phyloP scores from a whole-genome alignment of 352 stramenopile genomes.

The Phytophthora colocasiae region DNA sequence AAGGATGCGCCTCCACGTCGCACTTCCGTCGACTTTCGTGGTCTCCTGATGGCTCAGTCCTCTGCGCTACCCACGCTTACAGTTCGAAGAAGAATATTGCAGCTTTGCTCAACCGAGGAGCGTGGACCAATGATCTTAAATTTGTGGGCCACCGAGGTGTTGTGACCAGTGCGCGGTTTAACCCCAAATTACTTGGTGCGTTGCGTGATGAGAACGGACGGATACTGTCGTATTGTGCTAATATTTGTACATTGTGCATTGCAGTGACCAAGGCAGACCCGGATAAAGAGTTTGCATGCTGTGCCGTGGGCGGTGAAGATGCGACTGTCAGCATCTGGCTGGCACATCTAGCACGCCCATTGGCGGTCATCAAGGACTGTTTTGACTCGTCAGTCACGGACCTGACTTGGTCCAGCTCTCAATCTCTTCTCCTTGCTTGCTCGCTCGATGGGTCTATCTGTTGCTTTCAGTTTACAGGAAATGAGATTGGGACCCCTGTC shows the following conservation, averaged over 20 bases:
- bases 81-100: conserved; percentile 90
- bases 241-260: not conserved
- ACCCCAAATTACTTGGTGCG: conserved; percentile 78
- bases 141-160: conserved; percentile 86
- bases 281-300: conserved; percentile 89
- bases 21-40: conserved; percentile 87
- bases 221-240: conserved; percentile 1
- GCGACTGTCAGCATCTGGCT: conserved; percentile 89
- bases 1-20: conserved; percentile 77
- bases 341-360: conserved; percentile 73
- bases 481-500: conserved; percentile 77
- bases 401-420: conserved; percentile 68
- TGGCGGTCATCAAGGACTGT: conserved; percentile 85
- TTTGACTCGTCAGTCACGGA: conserved; percentile 88
- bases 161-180: conserved; percentile 86
- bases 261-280: conserved; percentile 58
- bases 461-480: conserved; percentile 75
- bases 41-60: conserved; percentile 81
- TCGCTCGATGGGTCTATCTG: conserved; percentile 87
- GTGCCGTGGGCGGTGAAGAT: conserved; percentile 82
- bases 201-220: not conserved
- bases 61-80: conserved; percentile 87
- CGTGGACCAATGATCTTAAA: conserved; percentile 87
- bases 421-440: conserved; percentile 71
- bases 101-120: conserved; percentile 73